Percentiles rank a stretch among this genome's conserved stretches.
Conservation (phyloP, 768 basidiomycete species). For the Mycena albidolilacea region DNA sequence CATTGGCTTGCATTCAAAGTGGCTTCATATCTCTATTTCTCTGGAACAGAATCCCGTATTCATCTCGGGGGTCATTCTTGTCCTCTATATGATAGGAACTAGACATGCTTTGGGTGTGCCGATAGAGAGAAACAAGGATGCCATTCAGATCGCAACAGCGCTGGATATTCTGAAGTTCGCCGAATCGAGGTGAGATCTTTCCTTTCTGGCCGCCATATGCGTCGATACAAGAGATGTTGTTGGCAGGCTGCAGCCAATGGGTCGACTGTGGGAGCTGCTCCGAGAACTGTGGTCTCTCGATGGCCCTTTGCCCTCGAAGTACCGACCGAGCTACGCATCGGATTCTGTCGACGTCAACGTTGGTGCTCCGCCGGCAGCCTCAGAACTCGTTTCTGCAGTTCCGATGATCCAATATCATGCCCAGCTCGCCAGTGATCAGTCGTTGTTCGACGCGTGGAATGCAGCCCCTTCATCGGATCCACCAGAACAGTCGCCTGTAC, state of each 20-base stretch:
- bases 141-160: neutral
- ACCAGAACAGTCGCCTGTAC: neutral
- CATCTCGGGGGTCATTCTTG: constrained; percentile 14
- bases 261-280: constrained; percentile 28
- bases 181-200: constrained; percentile 7
- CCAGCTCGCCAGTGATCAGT: neutral
- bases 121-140: constrained; percentile 13
- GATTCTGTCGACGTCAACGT: neutral
- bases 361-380: neutral
- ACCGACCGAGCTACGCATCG: neutral
- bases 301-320: neutral
- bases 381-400: neutral
- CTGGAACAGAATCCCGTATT: neutral
- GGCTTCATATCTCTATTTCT: neutral
- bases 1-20: neutral
- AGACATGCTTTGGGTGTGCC: constrained; percentile 19
- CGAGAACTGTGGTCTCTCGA: constrained; percentile 32
- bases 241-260: constrained; percentile 11
- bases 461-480: neutral
- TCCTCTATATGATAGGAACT: constrained; percentile 8
- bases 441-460: neutral
- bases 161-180: constrained; percentile 14
- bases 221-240: neutral
- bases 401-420: neutral
- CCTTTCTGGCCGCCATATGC: neutral